These are phyloP conservation scores for Cordyceps cateniannulata DNA, from an alignment of 2,329 filamentous ascomycete genomes.

Conservation along the genomic window DNA sequence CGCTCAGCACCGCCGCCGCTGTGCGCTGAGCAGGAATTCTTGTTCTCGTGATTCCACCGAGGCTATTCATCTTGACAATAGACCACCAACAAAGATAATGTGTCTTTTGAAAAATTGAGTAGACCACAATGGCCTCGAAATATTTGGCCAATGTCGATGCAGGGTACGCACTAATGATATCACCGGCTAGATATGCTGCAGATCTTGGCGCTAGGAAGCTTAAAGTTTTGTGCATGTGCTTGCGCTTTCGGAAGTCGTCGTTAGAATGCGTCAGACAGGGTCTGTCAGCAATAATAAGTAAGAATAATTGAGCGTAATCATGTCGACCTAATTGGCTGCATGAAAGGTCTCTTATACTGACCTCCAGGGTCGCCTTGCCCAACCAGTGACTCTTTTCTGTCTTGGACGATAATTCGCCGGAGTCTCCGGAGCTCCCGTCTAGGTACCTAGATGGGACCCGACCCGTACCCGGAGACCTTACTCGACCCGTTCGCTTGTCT, in stretches of 20 bases:
- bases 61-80: background rate
- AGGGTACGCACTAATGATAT: slow-evolving; percentile 10
- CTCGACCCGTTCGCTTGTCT: background rate
- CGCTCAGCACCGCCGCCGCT: background rate
- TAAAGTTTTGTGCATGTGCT: slow-evolving; percentile 5
- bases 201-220: background rate
- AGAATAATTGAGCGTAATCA: background rate
- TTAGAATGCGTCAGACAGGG: background rate
- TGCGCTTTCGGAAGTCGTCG: background rate
- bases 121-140: background rate
- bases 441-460: background rate
- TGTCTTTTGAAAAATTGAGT: background rate
- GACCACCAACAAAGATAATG: background rate
- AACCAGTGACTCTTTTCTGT: background rate
- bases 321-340: slow-evolving; percentile 1
- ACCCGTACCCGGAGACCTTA: background rate
- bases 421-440: background rate
- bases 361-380: background rate
- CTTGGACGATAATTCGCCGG: slow-evolving; percentile 11
- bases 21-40: background rate
- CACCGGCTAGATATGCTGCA: background rate
- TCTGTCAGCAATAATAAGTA: background rate
- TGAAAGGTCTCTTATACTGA: background rate
- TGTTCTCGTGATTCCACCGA: background rate
- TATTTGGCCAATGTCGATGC: background rate